Evolutionary conservation across 345 rosid genomes (phyloP).

Genomic region (Linum trigynum): DNA sequence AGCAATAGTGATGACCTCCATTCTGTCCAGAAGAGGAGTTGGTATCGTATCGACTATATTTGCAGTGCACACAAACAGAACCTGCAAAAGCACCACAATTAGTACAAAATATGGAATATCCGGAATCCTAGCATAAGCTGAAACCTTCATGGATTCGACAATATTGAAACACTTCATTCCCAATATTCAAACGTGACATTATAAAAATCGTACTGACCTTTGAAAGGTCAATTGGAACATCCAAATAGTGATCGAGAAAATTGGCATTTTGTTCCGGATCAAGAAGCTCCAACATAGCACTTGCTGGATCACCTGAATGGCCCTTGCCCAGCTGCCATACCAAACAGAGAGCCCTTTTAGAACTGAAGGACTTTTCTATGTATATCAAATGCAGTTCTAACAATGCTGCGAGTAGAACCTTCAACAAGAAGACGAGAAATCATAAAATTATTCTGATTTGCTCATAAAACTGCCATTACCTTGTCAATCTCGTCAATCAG

Average conservation of each 20-base stretch:
- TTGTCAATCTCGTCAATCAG: constrained; percentile 98
- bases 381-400: neutral
- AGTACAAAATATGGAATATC: neutral
- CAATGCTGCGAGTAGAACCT: too few species aligned
- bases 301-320: constrained; percentile 97
- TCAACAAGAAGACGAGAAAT: too few species aligned
- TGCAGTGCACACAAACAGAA: constrained; percentile 97
- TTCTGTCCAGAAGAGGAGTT: constrained; percentile 94
- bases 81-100: constrained; percentile 39
- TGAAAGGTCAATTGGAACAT: constrained; percentile 87
- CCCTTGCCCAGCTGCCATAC: constrained; percentile 82
- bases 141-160: too few species aligned
- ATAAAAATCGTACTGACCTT: constrained; percentile 41
- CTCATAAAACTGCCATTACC: constrained; percentile 32
- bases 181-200: too few species aligned
- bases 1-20: constrained; percentile 97
- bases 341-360: neutral
- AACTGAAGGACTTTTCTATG: neutral
- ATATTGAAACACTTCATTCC: too few species aligned
- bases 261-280: constrained; percentile 99
- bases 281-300: constrained; percentile 96
- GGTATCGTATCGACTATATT: constrained; percentile 92
- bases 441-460: neutral
- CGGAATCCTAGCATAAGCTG: neutral
- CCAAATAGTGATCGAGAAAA: constrained; percentile 97